Evolutionary conservation across 441 rosid genomes (phyloP).

Genomic region (Erodium moschatum): DNA sequence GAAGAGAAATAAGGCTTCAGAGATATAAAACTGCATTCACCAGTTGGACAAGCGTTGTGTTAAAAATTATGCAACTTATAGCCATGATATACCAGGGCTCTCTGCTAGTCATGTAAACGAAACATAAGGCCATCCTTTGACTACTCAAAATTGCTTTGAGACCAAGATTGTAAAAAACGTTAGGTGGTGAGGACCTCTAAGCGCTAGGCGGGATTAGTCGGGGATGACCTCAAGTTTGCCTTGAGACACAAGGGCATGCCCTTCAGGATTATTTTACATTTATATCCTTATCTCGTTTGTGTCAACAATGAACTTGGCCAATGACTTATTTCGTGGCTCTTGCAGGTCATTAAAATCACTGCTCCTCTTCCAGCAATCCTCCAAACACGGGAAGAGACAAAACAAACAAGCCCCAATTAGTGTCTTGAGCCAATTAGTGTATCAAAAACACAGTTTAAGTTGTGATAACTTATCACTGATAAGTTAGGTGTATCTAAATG

Average conservation of each 20-base stretch:
- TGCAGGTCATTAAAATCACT: conserved; percentile 43
- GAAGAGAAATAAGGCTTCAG: too few species aligned
- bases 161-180: too few species aligned
- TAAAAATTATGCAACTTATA: background rate
- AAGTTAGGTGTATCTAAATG: too few species aligned
- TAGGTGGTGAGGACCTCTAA: too few species aligned
- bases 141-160: background rate
- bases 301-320: background rate
- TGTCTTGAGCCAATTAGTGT: background rate
- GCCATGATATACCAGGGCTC: background rate
- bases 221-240: too few species aligned
- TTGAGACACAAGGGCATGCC: too few species aligned
- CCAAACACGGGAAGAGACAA: conserved; percentile 32
- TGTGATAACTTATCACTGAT: too few species aligned
- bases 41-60: background rate
- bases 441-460: too few species aligned
- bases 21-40: too few species aligned
- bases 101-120: background rate
- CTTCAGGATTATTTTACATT: background rate
- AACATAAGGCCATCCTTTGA: background rate
- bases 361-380: conserved; percentile 58
- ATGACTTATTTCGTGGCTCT: background rate
- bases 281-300: background rate
- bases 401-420: conserved; percentile 10
- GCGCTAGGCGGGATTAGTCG: too few species aligned